These are phyloP conservation scores for Piedraia hortae DNA, from an alignment of 2,329 filamentous ascomycete species.

Conservation along the genomic window DNA sequence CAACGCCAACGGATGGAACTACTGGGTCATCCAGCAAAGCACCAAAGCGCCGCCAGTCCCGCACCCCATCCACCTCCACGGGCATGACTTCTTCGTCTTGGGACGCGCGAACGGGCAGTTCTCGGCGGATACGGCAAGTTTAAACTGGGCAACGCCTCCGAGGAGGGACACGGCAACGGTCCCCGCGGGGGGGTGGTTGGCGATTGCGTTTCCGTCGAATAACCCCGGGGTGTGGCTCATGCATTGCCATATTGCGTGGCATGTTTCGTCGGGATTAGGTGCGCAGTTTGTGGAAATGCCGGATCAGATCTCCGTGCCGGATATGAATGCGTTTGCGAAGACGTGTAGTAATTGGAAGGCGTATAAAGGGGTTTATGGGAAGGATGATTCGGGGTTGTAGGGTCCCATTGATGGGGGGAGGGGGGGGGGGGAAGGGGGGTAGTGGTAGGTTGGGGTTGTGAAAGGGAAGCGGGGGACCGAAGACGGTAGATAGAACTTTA, in stretches of 20 bases:
- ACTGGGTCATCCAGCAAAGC: constrained; percentile 17
- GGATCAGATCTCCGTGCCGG: constrained; percentile 10
- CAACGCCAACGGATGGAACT: constrained; percentile 8
- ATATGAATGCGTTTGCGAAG: constrained; percentile 7
- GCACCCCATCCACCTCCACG: constrained; percentile 16
- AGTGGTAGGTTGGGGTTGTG: no score
- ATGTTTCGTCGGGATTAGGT: constrained; percentile 30
- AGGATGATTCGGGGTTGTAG: constrained; percentile 16
- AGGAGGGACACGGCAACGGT: constrained; percentile 23
- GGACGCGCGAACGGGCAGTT: constrained; percentile 7
- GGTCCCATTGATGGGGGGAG: constrained; percentile 11
- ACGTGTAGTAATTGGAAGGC: constrained; percentile 12
- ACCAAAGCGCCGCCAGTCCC: constrained; percentile 11
- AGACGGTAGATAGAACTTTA: no score
- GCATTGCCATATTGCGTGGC: constrained; percentile 34
- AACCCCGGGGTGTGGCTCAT: constrained; percentile 20
- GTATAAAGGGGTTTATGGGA: constrained; percentile 12
- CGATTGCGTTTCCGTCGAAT: constrained; percentile 23
- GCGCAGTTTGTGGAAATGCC: constrained; percentile 25
- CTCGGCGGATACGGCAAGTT: constrained; percentile 9
- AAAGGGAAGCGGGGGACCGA: no score
- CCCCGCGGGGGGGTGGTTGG: constrained; percentile 19
- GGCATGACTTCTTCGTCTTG: constrained; percentile 13
- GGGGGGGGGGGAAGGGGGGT: constrained; percentile 13
- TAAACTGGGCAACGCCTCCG: constrained; percentile 18